These are phyloP conservation scores for Tulasnella sp. DNA, from an alignment of 768 basidiomycete species.

Conservation along the genomic window DNA sequence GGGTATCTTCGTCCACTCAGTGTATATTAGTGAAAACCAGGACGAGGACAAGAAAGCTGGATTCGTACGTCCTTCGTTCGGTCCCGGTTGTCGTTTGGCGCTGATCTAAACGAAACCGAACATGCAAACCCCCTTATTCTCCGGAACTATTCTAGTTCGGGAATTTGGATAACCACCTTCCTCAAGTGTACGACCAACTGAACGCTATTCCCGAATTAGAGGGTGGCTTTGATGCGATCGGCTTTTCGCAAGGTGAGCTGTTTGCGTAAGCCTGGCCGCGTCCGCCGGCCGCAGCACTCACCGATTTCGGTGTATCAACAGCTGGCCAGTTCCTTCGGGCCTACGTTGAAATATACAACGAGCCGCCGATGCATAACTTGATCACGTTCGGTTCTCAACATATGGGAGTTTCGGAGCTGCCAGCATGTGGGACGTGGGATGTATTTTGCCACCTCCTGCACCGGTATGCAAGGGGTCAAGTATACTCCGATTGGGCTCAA, in stretches of 20 bases:
- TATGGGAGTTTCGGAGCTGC: constrained; percentile 79
- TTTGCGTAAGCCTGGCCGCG: neutral
- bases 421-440: constrained; percentile 60
- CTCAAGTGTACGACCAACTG: constrained; percentile 61
- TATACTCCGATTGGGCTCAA: constrained; percentile 76
- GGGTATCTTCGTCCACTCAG: constrained; percentile 72
- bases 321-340: constrained; percentile 86
- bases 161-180: constrained; percentile 67
- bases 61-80: constrained; percentile 53
- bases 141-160: constrained; percentile 58
- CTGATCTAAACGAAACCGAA: neutral
- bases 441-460: constrained; percentile 66
- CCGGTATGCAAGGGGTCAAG: constrained; percentile 56
- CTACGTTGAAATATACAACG: constrained; percentile 71
- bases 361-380: constrained; percentile 71
- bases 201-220: constrained; percentile 58
- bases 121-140: neutral
- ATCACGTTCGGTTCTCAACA: constrained; percentile 86
- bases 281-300: constrained; percentile 10
- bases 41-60: constrained; percentile 65
- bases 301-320: constrained; percentile 33
- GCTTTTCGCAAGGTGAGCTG: constrained; percentile 73
- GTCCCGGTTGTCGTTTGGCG: neutral
- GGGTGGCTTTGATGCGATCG: constrained; percentile 78
- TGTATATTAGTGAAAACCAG: constrained; percentile 60